A percentile compares a stretch with the other conserved stretches of the same genome.
Conservation (phyloP, 139 green algal species). For the Auxenochlorella pyrenoidosa region DNA sequence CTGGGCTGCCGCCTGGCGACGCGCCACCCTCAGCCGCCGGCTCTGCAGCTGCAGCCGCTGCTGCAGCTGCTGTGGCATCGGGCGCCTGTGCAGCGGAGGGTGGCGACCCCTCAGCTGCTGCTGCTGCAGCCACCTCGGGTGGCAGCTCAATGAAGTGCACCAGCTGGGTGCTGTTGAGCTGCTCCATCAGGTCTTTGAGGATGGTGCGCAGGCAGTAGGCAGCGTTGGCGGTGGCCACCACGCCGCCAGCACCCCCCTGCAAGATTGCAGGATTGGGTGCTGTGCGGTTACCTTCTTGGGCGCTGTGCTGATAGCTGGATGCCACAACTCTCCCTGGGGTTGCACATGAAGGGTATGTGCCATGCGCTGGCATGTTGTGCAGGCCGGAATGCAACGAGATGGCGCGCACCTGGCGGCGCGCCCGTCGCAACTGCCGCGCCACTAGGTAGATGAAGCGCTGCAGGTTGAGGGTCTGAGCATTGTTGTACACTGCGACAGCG, state of each 20-base stretch:
- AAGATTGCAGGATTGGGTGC: too few relatives aligned
- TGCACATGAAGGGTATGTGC: too few relatives aligned
- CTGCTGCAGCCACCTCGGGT: neutral
- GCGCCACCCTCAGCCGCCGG: neutral
- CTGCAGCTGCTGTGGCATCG: neutral
- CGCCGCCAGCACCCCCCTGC: neutral
- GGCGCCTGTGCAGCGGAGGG: neutral
- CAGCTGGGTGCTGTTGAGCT: constrained; percentile 59
- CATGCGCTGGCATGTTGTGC: too few relatives aligned
- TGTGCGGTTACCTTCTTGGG: too few relatives aligned
- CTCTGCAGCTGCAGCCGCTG: neutral
- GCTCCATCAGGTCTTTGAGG: constrained; percentile 72
- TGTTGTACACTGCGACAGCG: constrained; percentile 71
- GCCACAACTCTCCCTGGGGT: too few relatives aligned
- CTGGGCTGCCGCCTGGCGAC: neutral
- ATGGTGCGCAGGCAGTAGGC: constrained; percentile 68
- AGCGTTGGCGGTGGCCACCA: constrained; percentile 67
- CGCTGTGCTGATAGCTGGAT: too few relatives aligned
- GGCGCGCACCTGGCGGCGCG: constrained; percentile 18
- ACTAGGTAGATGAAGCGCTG: constrained; percentile 74
- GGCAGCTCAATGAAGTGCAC: constrained; percentile 48
- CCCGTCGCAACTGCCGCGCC: constrained; percentile 53
- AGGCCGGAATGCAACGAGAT: neutral
- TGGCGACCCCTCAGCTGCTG: neutral
- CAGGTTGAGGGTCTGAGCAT: constrained; percentile 77